Evolutionary conservation across 2,329 filamentous ascomycete species (phyloP).

Genomic region (Microsporum canis): DNA sequence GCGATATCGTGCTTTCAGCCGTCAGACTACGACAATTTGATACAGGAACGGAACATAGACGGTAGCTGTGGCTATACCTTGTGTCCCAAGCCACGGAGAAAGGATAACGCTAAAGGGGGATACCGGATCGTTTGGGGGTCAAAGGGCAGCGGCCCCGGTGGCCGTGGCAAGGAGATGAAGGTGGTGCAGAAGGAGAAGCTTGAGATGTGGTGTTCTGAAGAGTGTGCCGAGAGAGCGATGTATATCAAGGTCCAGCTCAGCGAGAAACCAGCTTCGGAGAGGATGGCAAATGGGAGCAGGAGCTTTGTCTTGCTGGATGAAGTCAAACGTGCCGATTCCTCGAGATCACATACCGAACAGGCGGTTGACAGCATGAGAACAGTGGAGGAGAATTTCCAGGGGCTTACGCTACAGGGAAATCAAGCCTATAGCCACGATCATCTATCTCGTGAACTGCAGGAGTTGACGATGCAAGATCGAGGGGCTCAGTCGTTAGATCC

Average conservation of each 20-base stretch:
- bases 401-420: not conserved
- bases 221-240: conserved; percentile 66
- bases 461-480: not conserved
- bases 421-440: not conserved
- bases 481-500: not conserved
- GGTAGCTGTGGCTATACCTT: conserved; percentile 73
- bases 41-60: conserved; percentile 79
- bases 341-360: conserved; percentile 1
- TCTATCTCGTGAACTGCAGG: not conserved
- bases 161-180: conserved; percentile 43
- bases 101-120: conserved; percentile 46
- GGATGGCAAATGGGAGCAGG: conserved; percentile 48
- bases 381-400: conserved; percentile 15
- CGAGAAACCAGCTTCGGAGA: conserved; percentile 75
- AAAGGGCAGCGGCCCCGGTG: conserved; percentile 37
- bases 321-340: conserved; percentile 21
- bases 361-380: not conserved
- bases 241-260: conserved; percentile 83
- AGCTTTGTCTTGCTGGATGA: conserved; percentile 58
- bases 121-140: conserved; percentile 55
- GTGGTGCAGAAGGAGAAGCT: conserved; percentile 62
- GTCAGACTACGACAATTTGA: conserved; percentile 75
- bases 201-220: conserved; percentile 76
- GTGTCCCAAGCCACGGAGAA: conserved; percentile 55
- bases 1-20: conserved; percentile 68